phyloP scores from a whole-genome alignment of 2,329 filamentous ascomycete species.

The Trichoderma endophyticum region DNA sequence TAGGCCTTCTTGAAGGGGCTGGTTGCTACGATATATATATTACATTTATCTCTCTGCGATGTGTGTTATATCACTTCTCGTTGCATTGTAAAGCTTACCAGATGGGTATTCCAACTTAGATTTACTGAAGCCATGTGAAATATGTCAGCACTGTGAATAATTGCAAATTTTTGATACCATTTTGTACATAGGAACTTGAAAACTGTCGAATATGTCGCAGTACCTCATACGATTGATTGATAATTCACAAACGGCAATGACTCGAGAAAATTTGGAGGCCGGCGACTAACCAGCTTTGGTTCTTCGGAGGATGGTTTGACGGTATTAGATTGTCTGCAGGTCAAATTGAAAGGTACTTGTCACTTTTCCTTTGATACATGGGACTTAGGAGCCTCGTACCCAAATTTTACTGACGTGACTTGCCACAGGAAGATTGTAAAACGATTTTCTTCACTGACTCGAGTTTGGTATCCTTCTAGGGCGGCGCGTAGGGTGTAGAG shows the following conservation, averaged over 20 bases:
- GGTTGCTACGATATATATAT: not conserved
- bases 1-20: not conserved
- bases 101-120: not conserved
- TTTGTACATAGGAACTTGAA: not conserved
- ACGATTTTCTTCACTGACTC: not conserved
- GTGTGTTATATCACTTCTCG: rapidly evolving
- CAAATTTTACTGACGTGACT: not conserved
- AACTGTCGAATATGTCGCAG: not conserved
- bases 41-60: not conserved
- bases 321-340: no score
- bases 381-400: not conserved
- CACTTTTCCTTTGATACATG: no score
- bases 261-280: no score
- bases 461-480: not conserved
- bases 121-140: not conserved
- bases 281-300: no score
- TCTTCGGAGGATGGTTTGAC: no score
- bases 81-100: not conserved
- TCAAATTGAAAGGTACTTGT: no score
- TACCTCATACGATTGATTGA: no score
- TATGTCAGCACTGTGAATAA: not conserved
- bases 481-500: not conserved
- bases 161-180: not conserved
- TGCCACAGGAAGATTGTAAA: not conserved
- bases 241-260: no score